Evolutionary conservation across 768 basidiomycete species (phyloP).

Genomic region (Lentinula aciculospora): DNA sequence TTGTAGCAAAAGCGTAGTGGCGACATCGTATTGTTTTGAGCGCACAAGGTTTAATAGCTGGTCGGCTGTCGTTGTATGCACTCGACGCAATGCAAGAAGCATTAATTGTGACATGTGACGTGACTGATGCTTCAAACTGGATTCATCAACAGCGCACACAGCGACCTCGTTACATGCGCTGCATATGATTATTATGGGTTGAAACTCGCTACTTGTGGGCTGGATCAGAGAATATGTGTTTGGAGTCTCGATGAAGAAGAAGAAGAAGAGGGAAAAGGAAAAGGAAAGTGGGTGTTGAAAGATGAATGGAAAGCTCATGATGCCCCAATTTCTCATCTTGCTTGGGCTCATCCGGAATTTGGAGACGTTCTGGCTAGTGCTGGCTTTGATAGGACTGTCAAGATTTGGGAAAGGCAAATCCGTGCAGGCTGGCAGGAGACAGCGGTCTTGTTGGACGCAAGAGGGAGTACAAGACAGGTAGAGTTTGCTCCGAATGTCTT

Average conservation of each 20-base stretch:
- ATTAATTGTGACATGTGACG: neutral
- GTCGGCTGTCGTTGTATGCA: neutral
- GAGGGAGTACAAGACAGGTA: conserved; percentile 78
- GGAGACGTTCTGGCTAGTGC: conserved; percentile 82
- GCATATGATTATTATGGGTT: conserved; percentile 90
- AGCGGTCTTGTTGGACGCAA: conserved; percentile 73
- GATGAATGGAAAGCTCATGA: conserved; percentile 99
- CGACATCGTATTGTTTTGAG: too few relatives aligned
- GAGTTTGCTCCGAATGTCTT: conserved; percentile 87
- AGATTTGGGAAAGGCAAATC: conserved; percentile 79
- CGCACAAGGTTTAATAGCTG: too few relatives aligned
- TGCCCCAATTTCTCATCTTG: conserved; percentile 76
- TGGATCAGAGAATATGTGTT: conserved; percentile 85
- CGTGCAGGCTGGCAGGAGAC: conserved; percentile 66
- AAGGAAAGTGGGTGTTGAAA: too few relatives aligned
- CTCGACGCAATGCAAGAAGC: neutral
- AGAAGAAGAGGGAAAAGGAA: too few relatives aligned
- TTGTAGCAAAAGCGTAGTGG: conserved; percentile 4
- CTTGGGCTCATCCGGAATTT: conserved; percentile 93
- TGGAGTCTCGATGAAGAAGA: conserved; percentile 85
- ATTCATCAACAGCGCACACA: conserved; percentile 72
- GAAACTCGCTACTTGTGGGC: conserved; percentile 71
- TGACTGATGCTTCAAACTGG: conserved; percentile 71
- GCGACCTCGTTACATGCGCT: conserved; percentile 79
- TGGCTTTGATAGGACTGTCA: conserved; percentile 87